Conservation (phyloP, 257 asterid species). For the Ballota nigra region DNA sequence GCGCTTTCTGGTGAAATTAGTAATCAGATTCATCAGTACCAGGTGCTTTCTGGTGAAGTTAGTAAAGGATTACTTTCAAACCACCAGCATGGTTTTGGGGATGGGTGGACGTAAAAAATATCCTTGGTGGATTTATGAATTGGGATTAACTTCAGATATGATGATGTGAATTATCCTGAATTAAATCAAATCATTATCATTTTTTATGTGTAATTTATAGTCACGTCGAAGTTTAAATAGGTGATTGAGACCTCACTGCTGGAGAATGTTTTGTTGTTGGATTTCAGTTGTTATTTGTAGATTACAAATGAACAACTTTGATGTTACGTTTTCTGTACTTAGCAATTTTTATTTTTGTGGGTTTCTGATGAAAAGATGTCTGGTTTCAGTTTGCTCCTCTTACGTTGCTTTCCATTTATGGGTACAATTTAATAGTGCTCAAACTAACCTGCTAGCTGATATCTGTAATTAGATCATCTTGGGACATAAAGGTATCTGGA, state of each 20-base stretch:
- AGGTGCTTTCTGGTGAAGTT: constrained; percentile 57
- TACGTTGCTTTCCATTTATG: background rate
- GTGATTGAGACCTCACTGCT: background rate
- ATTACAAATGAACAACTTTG: background rate
- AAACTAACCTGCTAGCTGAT: constrained; percentile 1
- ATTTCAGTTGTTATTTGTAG: background rate
- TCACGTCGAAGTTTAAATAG: background rate
- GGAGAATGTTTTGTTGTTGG: background rate
- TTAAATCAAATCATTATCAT: background rate
- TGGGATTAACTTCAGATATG: background rate
- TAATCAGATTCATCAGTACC: too few species aligned
- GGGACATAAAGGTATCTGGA: background rate
- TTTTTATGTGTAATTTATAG: background rate
- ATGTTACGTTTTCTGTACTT: background rate
- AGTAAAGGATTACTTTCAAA: constrained; percentile 4
- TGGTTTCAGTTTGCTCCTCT: background rate
- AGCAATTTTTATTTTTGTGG: background rate
- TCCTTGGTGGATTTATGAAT: background rate
- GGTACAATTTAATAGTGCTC: background rate
- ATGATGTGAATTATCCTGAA: background rate
- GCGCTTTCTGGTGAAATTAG: constrained; percentile 56
- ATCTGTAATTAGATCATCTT: constrained; percentile 2
- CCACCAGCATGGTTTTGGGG: background rate
- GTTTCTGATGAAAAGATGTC: background rate
- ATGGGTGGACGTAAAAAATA: background rate